These are phyloP conservation scores for Candida glaebosa DNA, from an alignment of 805 yeast species.

Conservation along the genomic window DNA sequence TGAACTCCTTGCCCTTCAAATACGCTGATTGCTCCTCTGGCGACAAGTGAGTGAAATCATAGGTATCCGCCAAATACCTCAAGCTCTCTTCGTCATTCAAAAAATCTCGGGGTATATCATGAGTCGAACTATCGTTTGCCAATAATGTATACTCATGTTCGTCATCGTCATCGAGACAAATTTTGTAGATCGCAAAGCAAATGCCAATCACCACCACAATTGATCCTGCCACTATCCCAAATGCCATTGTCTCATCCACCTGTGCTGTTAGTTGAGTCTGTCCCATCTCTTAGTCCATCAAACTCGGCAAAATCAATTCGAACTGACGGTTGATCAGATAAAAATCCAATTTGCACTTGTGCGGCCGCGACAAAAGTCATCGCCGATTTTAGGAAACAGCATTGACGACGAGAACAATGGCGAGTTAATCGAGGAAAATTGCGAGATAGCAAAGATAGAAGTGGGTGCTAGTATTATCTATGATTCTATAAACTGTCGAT, in stretches of 20 bases:
- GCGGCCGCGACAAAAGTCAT: neutral
- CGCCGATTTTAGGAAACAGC: neutral
- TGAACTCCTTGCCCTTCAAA: conserved; percentile 33
- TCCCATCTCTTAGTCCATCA: neutral
- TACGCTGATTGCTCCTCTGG: conserved; percentile 41
- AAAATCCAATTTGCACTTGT: neutral
- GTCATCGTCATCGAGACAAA: neutral
- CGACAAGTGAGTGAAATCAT: conserved; percentile 30
- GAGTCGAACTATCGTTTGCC: neutral
- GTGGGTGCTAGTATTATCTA: neutral
- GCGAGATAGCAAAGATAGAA: too few relatives aligned
- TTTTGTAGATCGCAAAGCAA: conserved; percentile 3
- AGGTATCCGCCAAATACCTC: conserved; percentile 31
- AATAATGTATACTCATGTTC: conserved; percentile 3
- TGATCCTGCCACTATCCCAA: conserved; percentile 1
- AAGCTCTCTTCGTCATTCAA: conserved; percentile 39
- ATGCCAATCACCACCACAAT: conserved; percentile 1
- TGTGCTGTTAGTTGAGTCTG: neutral
- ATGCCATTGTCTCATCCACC: neutral
- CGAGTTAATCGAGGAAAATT: too few relatives aligned
- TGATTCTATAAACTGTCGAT: neutral
- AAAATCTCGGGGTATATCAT: conserved; percentile 33
- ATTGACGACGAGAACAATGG: neutral
- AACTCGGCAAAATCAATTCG: neutral
- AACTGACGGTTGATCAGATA: neutral